Evolutionary conservation across 805 yeast genomes (phyloP), one percentile per base, ranked within the genome.

Genomic region (Pichia rugopelliculosa): DNA sequence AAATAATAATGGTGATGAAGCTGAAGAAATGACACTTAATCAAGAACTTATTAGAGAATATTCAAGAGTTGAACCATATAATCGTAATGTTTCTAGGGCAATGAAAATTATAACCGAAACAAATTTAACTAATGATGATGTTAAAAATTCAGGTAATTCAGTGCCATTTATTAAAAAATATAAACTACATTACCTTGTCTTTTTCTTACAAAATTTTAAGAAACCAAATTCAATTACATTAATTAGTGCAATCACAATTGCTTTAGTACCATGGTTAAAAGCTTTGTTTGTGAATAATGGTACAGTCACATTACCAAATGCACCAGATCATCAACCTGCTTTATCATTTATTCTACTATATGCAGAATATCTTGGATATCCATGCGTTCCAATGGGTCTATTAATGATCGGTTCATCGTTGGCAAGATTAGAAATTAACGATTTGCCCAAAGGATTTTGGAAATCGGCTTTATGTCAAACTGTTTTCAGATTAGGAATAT

Each of bases 361-460:
- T 39, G 63, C 76, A 7, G 65, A 69, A 36, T 78, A 77, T 53
- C 60, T 74, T 1, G 80, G 80, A 1, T 51, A 53, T 18, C 82
- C 83, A 1, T 70, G 76, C 26, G 83, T 78, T 39, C 83, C 83
- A 1, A 50, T 77, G 36, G 83, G 83, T 0, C 64, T 78, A 44
- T 55, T 76, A 17, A 56, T 78, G 30, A 60, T 78, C 41, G 83
- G 83, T 1, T 77, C 81, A 11, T 71, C 80, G 7, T 66, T 78
- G 24, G 72, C 80, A 6, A 58, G 82, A 34, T 65, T 78, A 50
- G 70, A 73, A 48, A 66, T 78, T 18, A 69, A 65, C 15, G 51
- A 60, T 9, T 65, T 76, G 56, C 77, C 79, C 9, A 55, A 63
- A 17, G 82, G 82, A 0, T 78, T 77, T 59, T 77, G 82, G 82